Evolutionary conservation across 1,284 basidiomycete genomes (phyloP), one percentile per base, ranked within the genome.

Genomic region (Austroboletus rostrupii): DNA sequence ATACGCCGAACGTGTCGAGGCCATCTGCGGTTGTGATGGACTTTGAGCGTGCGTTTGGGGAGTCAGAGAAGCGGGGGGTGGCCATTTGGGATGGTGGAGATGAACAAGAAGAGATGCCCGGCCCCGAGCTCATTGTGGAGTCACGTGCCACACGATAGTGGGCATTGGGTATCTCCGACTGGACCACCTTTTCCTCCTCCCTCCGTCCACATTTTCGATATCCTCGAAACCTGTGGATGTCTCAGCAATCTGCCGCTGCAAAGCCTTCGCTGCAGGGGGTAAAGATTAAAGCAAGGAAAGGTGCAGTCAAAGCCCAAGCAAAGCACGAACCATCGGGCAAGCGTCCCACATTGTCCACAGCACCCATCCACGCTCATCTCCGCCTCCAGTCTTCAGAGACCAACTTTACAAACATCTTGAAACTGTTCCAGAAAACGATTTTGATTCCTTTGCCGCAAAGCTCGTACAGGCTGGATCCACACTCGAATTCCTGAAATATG

Each of bases 401-500:
- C 87, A 93, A 59, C 86, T 98, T 59, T 89, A 91, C 70, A 93
- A 95, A 70, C 87, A 96, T 66, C 84, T 98, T 55, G 91, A 94
- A 73, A 86, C 90, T 42, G 85, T 96, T 48, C 80, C 85, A 39
- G 75, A 80, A 46, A 82, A 78, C 66, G 92, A 96, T 62, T 93
- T 92, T 68, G 92, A 94, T 61, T 77, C 81, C 19, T 85, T 87
- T 66, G 77, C 89, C 38, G 81, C 84, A 65, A 94, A 95, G 72
- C 82, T 98, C 61, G 83, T 91, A 59, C 88, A 90, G 72, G 94
- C 93, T 55, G 94, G 92, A 51, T 85, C 87, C 43, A 88, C 90
- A 49, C 87, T 97, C 70, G 94, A 97, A 73, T 88, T 85, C 68
- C 82, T 94, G 71, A 96, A 95, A 75, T 97, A 98, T 86, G 89